Percentiles rank a stretch among this genome's conserved stretches.
Conservation (phyloP, 208 protist species). For the Acanthamoeba castellanii region DNA sequence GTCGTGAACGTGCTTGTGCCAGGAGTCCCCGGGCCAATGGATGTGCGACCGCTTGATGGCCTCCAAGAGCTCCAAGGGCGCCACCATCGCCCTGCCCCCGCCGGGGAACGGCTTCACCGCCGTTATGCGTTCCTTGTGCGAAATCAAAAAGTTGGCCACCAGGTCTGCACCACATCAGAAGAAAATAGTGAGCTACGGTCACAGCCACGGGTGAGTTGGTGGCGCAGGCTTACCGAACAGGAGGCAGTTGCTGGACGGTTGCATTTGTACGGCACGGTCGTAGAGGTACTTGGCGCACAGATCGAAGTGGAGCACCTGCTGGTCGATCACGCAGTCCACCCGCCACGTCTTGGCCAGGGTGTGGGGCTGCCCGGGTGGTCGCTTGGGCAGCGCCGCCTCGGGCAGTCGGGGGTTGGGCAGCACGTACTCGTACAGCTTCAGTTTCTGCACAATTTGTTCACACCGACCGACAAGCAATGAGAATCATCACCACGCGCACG, state of each 20-base stretch:
- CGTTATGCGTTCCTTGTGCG: not conserved
- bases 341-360: slow-evolving; percentile 7
- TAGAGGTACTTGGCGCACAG: slow-evolving; percentile 28
- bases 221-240: slow-evolving; percentile 7
- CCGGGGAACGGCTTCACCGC: slow-evolving; percentile 4
- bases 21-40: not conserved
- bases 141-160: not conserved
- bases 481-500: too few species aligned
- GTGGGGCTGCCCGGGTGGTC: not conserved
- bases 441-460: not conserved
- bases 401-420: slow-evolving; percentile 36
- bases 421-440: slow-evolving; percentile 32
- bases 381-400: not conserved
- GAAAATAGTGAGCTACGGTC: not conserved
- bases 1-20: slow-evolving; percentile 6
- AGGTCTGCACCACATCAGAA: not conserved
- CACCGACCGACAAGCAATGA: too few species aligned
- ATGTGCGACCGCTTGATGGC: slow-evolving; percentile 26
- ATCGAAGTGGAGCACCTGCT: slow-evolving; percentile 33
- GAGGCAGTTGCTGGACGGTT: slow-evolving; percentile 24
- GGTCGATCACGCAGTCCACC: slow-evolving; percentile 8
- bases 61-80: not conserved
- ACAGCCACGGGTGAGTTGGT: too few species aligned
- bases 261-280: not conserved
- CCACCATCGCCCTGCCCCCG: slow-evolving; percentile 34